Conservation (phyloP, 192 early-diverging fungal genomes). For the Podila verticillata region DNA sequence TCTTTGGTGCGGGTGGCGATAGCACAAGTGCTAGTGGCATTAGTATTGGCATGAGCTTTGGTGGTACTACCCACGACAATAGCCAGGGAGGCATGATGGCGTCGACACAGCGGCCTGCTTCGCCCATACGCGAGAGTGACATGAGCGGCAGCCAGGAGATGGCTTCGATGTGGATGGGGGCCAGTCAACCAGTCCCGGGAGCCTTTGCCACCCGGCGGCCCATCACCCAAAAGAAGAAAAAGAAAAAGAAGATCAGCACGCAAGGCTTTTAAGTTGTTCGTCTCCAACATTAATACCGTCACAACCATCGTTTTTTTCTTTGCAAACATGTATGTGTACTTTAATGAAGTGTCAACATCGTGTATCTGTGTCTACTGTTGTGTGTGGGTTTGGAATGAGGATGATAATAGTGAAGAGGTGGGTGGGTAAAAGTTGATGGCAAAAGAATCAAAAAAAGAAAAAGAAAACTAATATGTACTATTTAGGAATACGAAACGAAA, state of each 20-base stretch:
- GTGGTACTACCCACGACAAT: not conserved
- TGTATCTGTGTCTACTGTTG: too few relatives aligned
- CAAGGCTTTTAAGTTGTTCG: not conserved
- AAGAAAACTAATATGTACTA: slow-evolving; percentile 1
- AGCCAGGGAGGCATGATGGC: too few relatives aligned
- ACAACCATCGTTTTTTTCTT: too few relatives aligned
- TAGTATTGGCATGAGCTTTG: not conserved
- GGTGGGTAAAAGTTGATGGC: not conserved
- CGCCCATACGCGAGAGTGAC: not conserved
- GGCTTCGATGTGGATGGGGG: not conserved
- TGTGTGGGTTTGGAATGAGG: not conserved
- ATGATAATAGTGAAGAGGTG: not conserved
- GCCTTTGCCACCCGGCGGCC: not conserved
- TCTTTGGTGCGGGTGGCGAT: not conserved
- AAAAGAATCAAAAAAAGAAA: not conserved
- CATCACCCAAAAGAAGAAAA: not conserved
- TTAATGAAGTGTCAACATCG: too few relatives aligned
- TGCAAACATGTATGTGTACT: too few relatives aligned
- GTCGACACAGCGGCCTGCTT: too few relatives aligned
- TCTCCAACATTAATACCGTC: too few relatives aligned
- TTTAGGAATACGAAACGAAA: not conserved
- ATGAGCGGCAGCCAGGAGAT: not conserved
- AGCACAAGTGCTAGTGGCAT: not conserved
- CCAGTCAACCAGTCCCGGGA: not conserved
- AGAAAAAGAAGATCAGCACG: not conserved